Percentiles rank a stretch among this genome's conserved stretches.
phyloP scores from a whole-genome alignment of 257 asterid genomes.

The Fraxinus anomala region DNA sequence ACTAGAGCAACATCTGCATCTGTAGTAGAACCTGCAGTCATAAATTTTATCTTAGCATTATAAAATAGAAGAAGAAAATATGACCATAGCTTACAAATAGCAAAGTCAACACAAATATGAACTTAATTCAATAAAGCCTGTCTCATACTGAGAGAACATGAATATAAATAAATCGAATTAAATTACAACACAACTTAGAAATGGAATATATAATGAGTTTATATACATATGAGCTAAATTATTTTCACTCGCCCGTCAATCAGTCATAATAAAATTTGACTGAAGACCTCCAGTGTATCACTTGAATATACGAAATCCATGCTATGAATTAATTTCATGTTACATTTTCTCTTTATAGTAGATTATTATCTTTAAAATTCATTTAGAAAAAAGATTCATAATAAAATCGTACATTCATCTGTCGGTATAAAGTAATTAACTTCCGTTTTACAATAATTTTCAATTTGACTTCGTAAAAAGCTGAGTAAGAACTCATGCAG shows the following conservation, averaged over 20 bases:
- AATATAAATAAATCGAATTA: neutral
- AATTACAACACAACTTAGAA: neutral
- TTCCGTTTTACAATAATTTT: neutral
- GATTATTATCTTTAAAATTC: neutral
- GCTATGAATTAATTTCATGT: neutral
- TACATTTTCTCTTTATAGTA: neutral
- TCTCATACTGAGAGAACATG: neutral
- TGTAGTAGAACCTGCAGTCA: constrained; percentile 27
- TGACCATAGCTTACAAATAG: neutral
- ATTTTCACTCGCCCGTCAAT: neutral
- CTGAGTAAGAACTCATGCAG: neutral
- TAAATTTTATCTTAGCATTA: constrained; percentile 9
- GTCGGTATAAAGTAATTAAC: neutral
- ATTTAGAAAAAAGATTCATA: neutral
- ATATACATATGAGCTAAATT: neutral
- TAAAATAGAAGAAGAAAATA: neutral
- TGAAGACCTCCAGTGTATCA: neutral
- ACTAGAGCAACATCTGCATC: constrained; percentile 26
- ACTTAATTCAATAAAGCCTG: neutral
- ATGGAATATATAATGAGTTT: neutral
- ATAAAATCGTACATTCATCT: neutral
- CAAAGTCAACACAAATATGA: neutral
- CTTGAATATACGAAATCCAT: neutral
- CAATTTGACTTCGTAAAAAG: neutral
- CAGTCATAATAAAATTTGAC: neutral